Percentiles rank a stretch among this genome's conserved stretches.
phyloP scores from a whole-genome alignment of 2,329 filamentous ascomycete genomes.

The Monilinia fructigena region DNA sequence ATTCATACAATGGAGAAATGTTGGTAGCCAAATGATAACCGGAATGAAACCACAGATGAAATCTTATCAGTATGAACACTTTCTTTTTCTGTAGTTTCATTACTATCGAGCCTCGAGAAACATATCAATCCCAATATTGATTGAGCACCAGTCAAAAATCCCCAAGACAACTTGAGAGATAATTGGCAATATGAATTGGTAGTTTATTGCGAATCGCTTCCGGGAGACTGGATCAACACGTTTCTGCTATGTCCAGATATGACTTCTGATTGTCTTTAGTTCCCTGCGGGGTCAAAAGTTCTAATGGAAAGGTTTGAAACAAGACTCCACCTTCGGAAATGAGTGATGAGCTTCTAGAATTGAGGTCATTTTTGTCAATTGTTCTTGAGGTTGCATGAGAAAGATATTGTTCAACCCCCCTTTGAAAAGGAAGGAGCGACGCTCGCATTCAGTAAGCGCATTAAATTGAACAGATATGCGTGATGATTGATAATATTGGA shows the following conservation, averaged over 20 bases:
- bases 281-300: background rate
- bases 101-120: no score
- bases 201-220: background rate
- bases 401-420: background rate
- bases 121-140: no score
- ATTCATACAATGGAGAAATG: background rate
- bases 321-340: background rate
- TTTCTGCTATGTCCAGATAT: slow-evolving; percentile 1
- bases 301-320: background rate
- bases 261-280: background rate
- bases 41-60: background rate
- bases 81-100: no score
- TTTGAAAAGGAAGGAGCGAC: slow-evolving; percentile 4
- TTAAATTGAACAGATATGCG: background rate
- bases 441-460: background rate
- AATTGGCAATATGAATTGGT: background rate
- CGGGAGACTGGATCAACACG: background rate
- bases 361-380: background rate
- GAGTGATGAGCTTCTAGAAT: background rate
- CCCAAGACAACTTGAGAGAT: background rate
- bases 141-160: background rate
- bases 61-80: background rate
- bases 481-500: background rate
- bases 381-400: no score
- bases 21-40: no score